Evolutionary conservation across 2,329 filamentous ascomycete species (phyloP).

Genomic region (Exophiala viscosa): DNA sequence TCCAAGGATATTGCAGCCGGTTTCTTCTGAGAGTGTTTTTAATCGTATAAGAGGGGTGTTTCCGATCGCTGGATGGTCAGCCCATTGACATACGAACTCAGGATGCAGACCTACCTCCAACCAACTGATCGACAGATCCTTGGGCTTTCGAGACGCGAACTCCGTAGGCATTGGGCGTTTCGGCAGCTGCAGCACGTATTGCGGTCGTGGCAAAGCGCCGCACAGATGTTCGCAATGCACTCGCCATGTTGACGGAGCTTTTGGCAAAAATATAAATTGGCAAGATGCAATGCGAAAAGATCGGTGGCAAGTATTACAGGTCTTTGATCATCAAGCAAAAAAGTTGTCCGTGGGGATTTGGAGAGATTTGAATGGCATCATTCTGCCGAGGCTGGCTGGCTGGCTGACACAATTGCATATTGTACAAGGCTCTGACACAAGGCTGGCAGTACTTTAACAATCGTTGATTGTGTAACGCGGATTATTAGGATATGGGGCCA

Average conservation of each 20-base stretch:
- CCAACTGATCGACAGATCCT: conserved; percentile 71
- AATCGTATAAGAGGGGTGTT: conserved; percentile 93
- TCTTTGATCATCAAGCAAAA: too few relatives aligned
- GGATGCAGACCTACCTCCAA: conserved; percentile 63
- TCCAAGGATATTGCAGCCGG: conserved; percentile 88
- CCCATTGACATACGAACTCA: neutral
- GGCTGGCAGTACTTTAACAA: too few relatives aligned
- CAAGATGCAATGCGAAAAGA: too few relatives aligned
- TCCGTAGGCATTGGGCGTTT: conserved; percentile 49
- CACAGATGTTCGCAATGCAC: conserved; percentile 17
- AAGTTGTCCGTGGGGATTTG: too few relatives aligned
- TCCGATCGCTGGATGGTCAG: conserved; percentile 70
- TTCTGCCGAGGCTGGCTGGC: too few relatives aligned
- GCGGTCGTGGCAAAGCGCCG: conserved; percentile 65
- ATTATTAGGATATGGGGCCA: too few relatives aligned
- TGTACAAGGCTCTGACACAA: too few relatives aligned
- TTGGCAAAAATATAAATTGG: too few relatives aligned
- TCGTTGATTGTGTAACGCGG: too few relatives aligned
- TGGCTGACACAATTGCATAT: too few relatives aligned
- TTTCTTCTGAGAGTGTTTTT: conserved; percentile 81
- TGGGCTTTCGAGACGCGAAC: conserved; percentile 75
- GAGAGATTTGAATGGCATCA: too few relatives aligned
- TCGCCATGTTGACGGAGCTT: conserved; percentile 13
- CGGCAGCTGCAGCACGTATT: conserved; percentile 49
- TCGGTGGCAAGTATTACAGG: too few relatives aligned